These are phyloP conservation scores for Mucor mucedo DNA, from an alignment of 371 early-diverging fungal genomes.

Conservation along the genomic window DNA sequence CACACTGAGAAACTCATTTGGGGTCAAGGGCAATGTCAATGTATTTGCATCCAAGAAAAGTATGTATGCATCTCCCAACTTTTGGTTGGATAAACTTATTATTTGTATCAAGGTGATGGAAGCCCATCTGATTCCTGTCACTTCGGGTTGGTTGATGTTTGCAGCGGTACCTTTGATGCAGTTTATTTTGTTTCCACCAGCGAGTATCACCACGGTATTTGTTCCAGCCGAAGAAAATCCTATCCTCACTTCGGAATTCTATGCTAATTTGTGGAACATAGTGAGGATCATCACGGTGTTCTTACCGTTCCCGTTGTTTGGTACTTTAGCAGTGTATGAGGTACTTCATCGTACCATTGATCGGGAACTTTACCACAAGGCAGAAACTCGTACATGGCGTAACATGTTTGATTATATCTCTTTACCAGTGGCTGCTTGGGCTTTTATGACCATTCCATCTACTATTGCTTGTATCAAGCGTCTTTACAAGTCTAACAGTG, in stretches of 20 bases:
- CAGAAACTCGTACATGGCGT: conserved; percentile 52
- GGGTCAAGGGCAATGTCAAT: conserved; percentile 20
- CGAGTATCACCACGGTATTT: conserved; percentile 36
- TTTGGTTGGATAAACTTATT: conserved; percentile 41
- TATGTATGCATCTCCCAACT: conserved; percentile 41
- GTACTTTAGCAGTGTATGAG: conserved; percentile 54
- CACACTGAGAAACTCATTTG: conserved; percentile 41
- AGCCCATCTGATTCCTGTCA: conserved; percentile 57
- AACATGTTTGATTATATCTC: conserved; percentile 55
- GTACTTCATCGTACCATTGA: conserved; percentile 52
- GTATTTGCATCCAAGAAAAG: conserved; percentile 40
- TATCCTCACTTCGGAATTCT: conserved; percentile 52
- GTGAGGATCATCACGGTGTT: conserved; percentile 53
- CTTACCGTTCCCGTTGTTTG: conserved; percentile 53
- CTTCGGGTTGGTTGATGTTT: conserved; percentile 63
- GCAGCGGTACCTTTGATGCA: conserved; percentile 60
- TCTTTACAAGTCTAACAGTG: conserved; percentile 50
- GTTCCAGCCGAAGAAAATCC: conserved; percentile 50
- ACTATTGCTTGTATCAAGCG: conserved; percentile 59
- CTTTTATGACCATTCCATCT: conserved; percentile 62
- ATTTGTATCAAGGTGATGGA: conserved; percentile 55
- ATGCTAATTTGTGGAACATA: conserved; percentile 49
- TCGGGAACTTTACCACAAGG: conserved; percentile 50
- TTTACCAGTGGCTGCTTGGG: conserved; percentile 62
- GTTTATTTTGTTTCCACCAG: conserved; percentile 51